Conservation (phyloP, 1,284 basidiomycete genomes). For the Ustilago bromivora region DNA sequence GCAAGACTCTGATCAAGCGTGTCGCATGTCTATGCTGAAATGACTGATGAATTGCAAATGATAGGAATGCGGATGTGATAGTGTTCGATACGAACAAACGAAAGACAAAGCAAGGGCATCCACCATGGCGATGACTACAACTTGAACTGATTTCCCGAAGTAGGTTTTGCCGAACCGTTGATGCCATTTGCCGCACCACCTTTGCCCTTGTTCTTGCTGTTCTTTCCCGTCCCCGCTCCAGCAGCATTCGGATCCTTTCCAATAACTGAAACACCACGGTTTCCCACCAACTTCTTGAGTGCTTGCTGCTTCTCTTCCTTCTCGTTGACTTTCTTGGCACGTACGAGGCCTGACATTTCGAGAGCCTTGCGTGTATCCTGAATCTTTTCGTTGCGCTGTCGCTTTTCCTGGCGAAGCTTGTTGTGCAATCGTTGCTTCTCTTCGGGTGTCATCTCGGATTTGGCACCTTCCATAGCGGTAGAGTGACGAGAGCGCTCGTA, state of each 20-base stretch:
- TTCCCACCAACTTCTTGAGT: constrained; percentile 65
- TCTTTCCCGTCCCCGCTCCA: constrained; percentile 33
- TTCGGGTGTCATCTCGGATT: constrained; percentile 84
- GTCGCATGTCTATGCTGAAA: background rate
- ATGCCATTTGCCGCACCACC: constrained; percentile 11
- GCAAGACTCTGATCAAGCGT: background rate
- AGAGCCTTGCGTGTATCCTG: constrained; percentile 76
- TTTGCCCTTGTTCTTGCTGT: constrained; percentile 35
- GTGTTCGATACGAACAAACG: background rate
- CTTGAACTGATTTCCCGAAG: constrained; percentile 40
- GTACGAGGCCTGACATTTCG: constrained; percentile 74
- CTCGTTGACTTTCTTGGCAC: constrained; percentile 42
- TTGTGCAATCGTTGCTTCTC: constrained; percentile 77
- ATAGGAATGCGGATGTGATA: background rate
- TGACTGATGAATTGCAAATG: constrained; percentile 3
- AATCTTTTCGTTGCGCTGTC: constrained; percentile 79
- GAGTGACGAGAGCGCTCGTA: constrained; percentile 71
- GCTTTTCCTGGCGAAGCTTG: constrained; percentile 74
- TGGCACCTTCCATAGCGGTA: constrained; percentile 67
- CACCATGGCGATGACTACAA: constrained; percentile 17
- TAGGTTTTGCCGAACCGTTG: constrained; percentile 19
- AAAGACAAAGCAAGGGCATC: background rate
- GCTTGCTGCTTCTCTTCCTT: constrained; percentile 67
- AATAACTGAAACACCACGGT: constrained; percentile 60
- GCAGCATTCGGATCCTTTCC: constrained; percentile 41